A percentile compares a stretch with the other conserved stretches of the same genome.
phyloP scores from a whole-genome alignment of 331 rosid species.

The Quercus tomentella region DNA sequence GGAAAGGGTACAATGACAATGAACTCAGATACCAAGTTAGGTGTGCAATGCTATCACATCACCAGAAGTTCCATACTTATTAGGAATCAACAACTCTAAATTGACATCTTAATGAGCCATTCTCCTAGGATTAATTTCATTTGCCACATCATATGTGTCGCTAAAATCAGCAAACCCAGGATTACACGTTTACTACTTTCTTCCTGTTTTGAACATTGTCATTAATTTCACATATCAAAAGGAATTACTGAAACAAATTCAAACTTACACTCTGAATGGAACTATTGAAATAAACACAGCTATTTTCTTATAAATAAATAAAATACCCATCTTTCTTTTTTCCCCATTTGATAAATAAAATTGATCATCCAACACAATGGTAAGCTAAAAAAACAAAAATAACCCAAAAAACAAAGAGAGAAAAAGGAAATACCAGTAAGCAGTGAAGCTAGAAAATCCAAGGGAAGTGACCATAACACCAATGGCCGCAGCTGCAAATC shows the following conservation, averaged over 20 bases:
- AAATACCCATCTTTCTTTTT: too few species aligned
- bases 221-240: background rate
- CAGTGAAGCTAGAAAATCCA: constrained; percentile 75
- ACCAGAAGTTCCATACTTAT: background rate
- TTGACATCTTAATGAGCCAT: background rate
- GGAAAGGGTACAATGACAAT: too few species aligned
- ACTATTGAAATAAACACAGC: too few species aligned
- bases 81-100: background rate
- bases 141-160: too few species aligned
- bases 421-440: constrained; percentile 62
- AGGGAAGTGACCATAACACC: constrained; percentile 72
- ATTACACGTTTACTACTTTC: background rate
- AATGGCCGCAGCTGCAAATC: constrained; percentile 76
- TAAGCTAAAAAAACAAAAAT: background rate
- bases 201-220: background rate
- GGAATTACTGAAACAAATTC: background rate
- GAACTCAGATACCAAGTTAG: background rate
- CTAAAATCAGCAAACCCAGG: too few species aligned
- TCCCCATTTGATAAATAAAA: too few species aligned
- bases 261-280: background rate
- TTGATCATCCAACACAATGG: too few species aligned
- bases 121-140: too few species aligned
- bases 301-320: too few species aligned
- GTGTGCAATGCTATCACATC: background rate
- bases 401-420: background rate